Base-by-base conservation (phyloP, 2,329 filamentous ascomycete species). In the Aspergillus spinulosporus region DNA sequence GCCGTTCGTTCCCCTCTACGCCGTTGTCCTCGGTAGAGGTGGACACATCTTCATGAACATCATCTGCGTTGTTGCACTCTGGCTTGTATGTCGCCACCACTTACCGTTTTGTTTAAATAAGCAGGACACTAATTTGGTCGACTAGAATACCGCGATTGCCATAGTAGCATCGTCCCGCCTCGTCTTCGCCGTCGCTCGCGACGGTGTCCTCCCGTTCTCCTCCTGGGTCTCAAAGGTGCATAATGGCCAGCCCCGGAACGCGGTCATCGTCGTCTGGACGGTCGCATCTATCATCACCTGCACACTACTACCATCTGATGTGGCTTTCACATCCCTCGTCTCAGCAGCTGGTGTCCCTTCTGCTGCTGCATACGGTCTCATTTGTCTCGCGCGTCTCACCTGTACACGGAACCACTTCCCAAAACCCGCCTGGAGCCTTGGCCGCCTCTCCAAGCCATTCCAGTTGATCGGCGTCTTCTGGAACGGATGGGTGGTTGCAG, bases 31-130 rank as follows among this genome's bases (percentile, higher is more conserved):
- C 12, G 83, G 83, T 2, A 68, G 79, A 47, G 77, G 81, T 3
- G 83, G 80, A 0, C 83, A 85, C 61, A 75, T 85, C n/a, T 75
- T 84, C 56, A 85, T 85, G 83, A 84, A 82, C 59, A 68, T 85
- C n/a, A 70, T 85, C 46, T 84, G 80, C 71, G 73, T 83, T 31
- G 58, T 76, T 6, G 75, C 77, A 0, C 63, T 80, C 2, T 80
- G 77, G 77, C 80, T 84, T 72, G 78, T 80, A 72, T 61, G 77
- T 3, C 29, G 4, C 11, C 6, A 12, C 6, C 31, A n/a, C 6
- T 15, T 36, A 15, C 9, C 11, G 21, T 15, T 5, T n/a, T 34
- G 37, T 12, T 9, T 44, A 11, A 14, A 15, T 29, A 49, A 15
- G 6, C 29, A 21, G 21, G 21, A 21, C 14, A 26, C 4, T 11